A percentile compares a stretch with the other conserved stretches of the same genome.
Evolutionary conservation across 345 rosid species (phyloP).

Genomic region (Psidium guajava): DNA sequence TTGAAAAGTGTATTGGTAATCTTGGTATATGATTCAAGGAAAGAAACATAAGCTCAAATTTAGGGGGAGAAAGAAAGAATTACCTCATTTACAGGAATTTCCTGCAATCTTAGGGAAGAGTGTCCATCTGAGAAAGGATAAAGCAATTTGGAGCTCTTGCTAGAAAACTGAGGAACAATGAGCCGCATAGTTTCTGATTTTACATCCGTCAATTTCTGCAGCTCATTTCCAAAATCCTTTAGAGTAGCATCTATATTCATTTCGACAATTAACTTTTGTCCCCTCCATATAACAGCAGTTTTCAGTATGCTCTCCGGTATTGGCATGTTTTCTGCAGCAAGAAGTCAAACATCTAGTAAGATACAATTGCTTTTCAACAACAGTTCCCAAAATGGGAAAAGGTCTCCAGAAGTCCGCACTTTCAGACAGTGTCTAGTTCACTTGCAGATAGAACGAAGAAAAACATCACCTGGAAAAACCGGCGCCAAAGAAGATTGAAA

Average conservation of each 20-base stretch:
- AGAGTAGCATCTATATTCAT: conserved; percentile 39
- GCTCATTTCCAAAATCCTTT: conserved; percentile 59
- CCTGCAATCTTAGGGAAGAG: conserved; percentile 41
- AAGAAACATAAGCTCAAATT: not conserved
- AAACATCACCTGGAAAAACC: not conserved
- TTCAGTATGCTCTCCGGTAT: conserved; percentile 15
- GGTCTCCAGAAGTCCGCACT: not conserved
- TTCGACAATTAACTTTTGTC: conserved; percentile 46
- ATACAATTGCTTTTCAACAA: not conserved
- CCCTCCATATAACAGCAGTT: conserved; percentile 61
- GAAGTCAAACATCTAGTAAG: not conserved
- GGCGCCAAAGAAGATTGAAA: not conserved
- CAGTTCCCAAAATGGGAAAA: not conserved
- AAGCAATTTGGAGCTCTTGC: conserved; percentile 59
- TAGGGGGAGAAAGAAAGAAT: not conserved
- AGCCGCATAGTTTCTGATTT: conserved; percentile 68
- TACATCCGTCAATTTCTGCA: conserved; percentile 57
- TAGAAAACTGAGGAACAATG: conserved; percentile 44
- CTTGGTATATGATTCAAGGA: not conserved
- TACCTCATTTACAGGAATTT: conserved; percentile 52
- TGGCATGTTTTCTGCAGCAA: conserved; percentile 26
- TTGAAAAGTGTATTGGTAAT: not conserved
- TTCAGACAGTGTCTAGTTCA: not conserved
- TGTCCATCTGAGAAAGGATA: conserved; percentile 61
- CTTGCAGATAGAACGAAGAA: not conserved